Base-by-base conservation (phyloP, 1,139 yeast genomes). In the Blastobotrys arbuscula region DNA sequence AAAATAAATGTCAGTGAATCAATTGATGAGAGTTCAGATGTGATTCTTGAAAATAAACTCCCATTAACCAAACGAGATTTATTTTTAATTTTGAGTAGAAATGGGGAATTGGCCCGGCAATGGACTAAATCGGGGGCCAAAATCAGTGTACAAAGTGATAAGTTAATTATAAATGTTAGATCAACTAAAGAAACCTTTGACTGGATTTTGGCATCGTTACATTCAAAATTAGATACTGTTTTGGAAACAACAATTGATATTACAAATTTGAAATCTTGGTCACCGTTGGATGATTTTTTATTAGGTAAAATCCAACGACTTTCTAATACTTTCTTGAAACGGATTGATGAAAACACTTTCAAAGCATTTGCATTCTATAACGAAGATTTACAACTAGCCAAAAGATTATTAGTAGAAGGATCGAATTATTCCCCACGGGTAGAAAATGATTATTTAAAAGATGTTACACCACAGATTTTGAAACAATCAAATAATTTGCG, bases 111-210 rank as follows among this genome's bases (percentile, higher is more conserved):
- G 34, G 66, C 78, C 36, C 73, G 76, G 43, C 70, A 74, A 45
- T 71, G 82, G 70, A 68, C 79, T 3, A 69, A 78, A 48, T 69
- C 77, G 9, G 87, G 85, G 0, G 82, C 82, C 12, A 70, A 71
- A 50, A 68, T 81, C 43, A 66, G 72, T 5, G 70, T 80, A 24
- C 61, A 66, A 30, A 68, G 73, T 1, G 67, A 65, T 2, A 65
- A 68, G 26, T 62, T 58, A 38, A 67, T 68, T 47, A 58, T 74
- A 33, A 59, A 66, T 12, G 65, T 74, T 2, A 59, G 65, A 36
- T 71, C 75, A 2, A 62, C 69, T 2, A 61, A 56, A 9, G 59
- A 56, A 30, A 67, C 68, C 3, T 64, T 55, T 42, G 58, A 64
- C 39, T 67, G 71, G 71, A 65, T 67, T 43, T 51, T 56, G 43